Evolutionary conservation across 805 yeast species (phyloP).

Genomic region (baker's yeast (Saccharomyces cerevisiae)): DNA sequence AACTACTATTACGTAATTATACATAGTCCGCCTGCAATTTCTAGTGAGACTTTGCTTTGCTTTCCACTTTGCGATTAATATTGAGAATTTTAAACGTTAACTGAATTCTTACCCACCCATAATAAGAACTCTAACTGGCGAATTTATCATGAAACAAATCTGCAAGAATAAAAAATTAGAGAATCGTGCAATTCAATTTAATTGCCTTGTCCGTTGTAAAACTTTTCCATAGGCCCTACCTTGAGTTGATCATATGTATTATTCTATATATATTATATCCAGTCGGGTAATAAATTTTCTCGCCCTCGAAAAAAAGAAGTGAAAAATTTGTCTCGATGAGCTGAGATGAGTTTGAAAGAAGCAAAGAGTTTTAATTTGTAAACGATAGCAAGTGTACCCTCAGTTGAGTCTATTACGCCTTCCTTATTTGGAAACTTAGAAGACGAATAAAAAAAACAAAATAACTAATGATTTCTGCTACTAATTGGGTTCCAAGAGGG

Average conservation of each 20-base stretch:
- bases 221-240: background rate
- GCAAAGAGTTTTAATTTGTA: background rate
- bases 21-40: background rate
- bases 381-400: background rate
- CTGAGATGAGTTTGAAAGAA: conserved; percentile 11
- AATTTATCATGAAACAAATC: background rate
- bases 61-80: background rate
- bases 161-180: background rate
- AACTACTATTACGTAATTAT: background rate
- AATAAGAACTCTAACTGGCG: background rate
- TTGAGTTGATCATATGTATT: background rate
- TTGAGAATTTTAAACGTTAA: background rate
- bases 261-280: background rate
- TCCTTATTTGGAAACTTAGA: background rate
- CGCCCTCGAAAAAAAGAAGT: conserved; percentile 1
- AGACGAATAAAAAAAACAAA: background rate
- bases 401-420: background rate
- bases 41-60: background rate
- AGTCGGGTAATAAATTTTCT: background rate
- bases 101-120: background rate
- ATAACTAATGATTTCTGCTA: conserved; percentile 73
- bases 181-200: background rate
- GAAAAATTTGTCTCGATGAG: conserved; percentile 10
- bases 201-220: background rate
- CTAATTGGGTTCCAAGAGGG: conserved; percentile 95